Percentiles rank a stretch among this genome's conserved stretches.
Conservation (phyloP, 345 rosid species). For the Microthlaspi erraticum region DNA sequence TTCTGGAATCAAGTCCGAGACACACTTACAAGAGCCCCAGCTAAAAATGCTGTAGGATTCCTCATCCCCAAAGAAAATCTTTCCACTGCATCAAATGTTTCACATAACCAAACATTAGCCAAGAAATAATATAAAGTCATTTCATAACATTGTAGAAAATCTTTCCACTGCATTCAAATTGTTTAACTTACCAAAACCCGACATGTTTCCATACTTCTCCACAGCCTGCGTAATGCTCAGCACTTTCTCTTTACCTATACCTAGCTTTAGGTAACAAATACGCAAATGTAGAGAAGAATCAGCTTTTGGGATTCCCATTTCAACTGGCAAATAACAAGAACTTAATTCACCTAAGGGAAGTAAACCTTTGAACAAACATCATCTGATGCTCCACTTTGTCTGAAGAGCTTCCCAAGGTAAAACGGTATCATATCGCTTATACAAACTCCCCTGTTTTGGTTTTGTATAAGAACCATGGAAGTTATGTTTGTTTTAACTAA, state of each 20-base stretch:
- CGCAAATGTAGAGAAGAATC: background rate
- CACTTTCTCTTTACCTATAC: constrained; percentile 76
- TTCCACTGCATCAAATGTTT: constrained; percentile 63
- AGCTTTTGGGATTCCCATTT: background rate
- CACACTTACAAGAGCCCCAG: constrained; percentile 75
- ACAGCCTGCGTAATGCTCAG: constrained; percentile 55
- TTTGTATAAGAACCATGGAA: background rate
- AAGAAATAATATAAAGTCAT: background rate
- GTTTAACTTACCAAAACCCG: constrained; percentile 70
- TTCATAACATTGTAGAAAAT: constrained; percentile 8
- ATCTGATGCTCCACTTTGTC: constrained; percentile 69
- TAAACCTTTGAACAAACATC: constrained; percentile 83
- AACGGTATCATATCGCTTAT: constrained; percentile 96
- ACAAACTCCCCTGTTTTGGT: constrained; percentile 80
- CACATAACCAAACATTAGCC: background rate
- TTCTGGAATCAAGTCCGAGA: background rate
- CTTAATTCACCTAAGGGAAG: constrained; percentile 33
- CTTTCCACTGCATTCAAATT: constrained; percentile 4
- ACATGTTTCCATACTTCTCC: constrained; percentile 77
- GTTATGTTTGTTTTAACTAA: constrained; percentile 9
- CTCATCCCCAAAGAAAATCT: constrained; percentile 83
- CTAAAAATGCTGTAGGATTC: constrained; percentile 86
- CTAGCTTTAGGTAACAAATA: constrained; percentile 52
- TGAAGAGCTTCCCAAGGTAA: constrained; percentile 79
- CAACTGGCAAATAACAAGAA: constrained; percentile 4